Base-by-base conservation (phyloP, 768 basidiomycete species). In the Lyophyllum semitale region DNA sequence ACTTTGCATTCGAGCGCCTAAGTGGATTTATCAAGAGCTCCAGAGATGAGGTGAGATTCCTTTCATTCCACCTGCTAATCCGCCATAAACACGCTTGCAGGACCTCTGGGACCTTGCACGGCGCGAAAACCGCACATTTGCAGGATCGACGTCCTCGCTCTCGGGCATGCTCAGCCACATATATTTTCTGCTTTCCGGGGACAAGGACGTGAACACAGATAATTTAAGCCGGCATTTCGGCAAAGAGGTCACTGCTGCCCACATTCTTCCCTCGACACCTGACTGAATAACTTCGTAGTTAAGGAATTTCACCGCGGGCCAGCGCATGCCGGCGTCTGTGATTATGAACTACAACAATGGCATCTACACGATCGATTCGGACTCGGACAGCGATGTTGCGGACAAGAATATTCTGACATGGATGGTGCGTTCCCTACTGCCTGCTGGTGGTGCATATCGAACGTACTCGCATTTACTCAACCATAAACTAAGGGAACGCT, bases 131-230 rank as follows among this genome's bases (percentile, higher is more conserved):
- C 80, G 82, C 40, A 75, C 64, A 25, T 97, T 91, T 66, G 83
- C 83, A 2, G 96, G 95, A 3, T 95, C 93, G 3, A 98, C 95
- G 0, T 96, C 94, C 8, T 94, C 93, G 1, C 70, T 97, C 48
- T 88, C 93, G 0, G 87, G 89, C 32, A 84, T 95, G 63, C 77
- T 97, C 40, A 79, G 84, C 41, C 94, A 98, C 45, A 84, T 96
- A 17, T 98, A 97, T 67, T 93, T 93, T 65, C 77, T 94, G 17
- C 75, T 97, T 4, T 94, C 92, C 22, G 82, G 82, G 18, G 81
- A 87, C 59, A 88, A 84, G 63, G 69, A 72, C 0, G 79, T 93
- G 23, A 84, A 95, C 65, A 80, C 80, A 2, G 72, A 75, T 6
- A 73, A 72, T 22, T 68, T 97, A 41, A 91, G 88, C 62, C 68